Base-by-base conservation (phyloP, 257 asterid species). In the Primulina eburnea region DNA sequence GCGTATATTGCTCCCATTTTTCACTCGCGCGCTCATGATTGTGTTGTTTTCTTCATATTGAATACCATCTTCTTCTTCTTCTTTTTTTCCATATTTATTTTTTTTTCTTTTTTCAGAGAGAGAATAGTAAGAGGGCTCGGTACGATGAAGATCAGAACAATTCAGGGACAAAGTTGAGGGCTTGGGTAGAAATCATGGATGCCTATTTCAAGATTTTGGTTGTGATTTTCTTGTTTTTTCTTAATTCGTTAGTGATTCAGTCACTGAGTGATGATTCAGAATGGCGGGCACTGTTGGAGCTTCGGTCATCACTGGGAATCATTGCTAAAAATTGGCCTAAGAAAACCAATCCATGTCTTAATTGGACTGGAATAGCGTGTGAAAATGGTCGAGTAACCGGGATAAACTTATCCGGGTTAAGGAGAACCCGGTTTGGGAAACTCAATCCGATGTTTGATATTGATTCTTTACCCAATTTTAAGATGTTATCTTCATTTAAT, bases 281-380 rank as follows among this genome's bases (percentile, higher is more conserved):
- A 79, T 70, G 82, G 73, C 68, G 73, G 60, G 89, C 92, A 33
- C 75, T 90, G 61, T 73, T 83, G 59, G 74, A 79, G 28, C 91
- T 90, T 55, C 80, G 96, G 10, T 79, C 88, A 21, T 88, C 97
- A n/a, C 83, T 90, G 9, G 83, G 83, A 32, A 79, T 90, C 69
- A 76, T 78, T 71, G 92, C 90, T 8, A 77, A 40, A 73, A 60
- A 79, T 34, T 88, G 97, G 97, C 94, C 75, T 5, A 86, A 67
- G 38, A 88, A 78, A 66, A 65, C 73, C 1, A 79, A 86, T 21
- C 97, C 92, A 5, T 90, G 97, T 60, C 53, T 71, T 50, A 84
- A 88, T 50, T 90, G 96, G 97, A 81, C 87, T 0, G 97, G 97
- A 14, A 83, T 90, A 10, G 71, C 65, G 16, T 90, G 97, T 79